phyloP scores from a whole-genome alignment of 768 basidiomycete species.

The Tulasnella sp. region DNA sequence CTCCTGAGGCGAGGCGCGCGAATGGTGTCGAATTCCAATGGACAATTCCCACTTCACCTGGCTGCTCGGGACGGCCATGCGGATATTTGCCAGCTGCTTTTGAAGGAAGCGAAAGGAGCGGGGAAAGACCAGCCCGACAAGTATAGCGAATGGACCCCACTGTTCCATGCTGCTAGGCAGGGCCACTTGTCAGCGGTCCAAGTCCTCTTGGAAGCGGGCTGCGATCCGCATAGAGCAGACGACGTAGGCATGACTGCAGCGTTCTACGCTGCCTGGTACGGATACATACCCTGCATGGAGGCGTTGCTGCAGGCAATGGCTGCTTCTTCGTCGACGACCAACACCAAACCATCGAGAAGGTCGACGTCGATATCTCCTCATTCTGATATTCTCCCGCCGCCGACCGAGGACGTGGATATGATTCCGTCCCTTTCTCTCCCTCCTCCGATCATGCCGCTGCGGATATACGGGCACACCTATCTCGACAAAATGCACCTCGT shows the following conservation, averaged over 20 bases:
- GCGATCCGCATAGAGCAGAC: slow-evolving; percentile 74
- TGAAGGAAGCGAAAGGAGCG: slow-evolving; percentile 60
- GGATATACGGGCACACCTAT: slow-evolving; percentile 96
- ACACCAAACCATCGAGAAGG: slow-evolving; percentile 38
- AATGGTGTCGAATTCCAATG: slow-evolving; percentile 85
- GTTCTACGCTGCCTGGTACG: slow-evolving; percentile 97
- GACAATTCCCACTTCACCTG: slow-evolving; percentile 96
- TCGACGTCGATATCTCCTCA: slow-evolving; percentile 36
- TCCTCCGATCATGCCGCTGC: slow-evolving; percentile 97
- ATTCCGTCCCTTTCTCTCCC: slow-evolving; percentile 96
- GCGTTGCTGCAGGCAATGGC: slow-evolving; percentile 56
- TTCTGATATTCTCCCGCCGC: slow-evolving; percentile 17
- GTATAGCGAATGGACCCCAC: slow-evolving; percentile 97
- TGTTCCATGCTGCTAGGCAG: slow-evolving; percentile 92
- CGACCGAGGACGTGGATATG: slow-evolving; percentile 69
- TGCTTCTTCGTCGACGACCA: slow-evolving; percentile 41
- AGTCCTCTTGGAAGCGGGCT: slow-evolving; percentile 78
- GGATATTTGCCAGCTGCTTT: slow-evolving; percentile 77
- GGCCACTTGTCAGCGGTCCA: slow-evolving; percentile 74
- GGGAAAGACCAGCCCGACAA: slow-evolving; percentile 86
- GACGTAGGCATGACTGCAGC: slow-evolving; percentile 83
- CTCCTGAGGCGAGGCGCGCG: slow-evolving; percentile 77
- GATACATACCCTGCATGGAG: slow-evolving; percentile 70
- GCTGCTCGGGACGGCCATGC: slow-evolving; percentile 91
- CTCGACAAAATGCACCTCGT: slow-evolving; percentile 85